A percentile compares a stretch with the other conserved stretches of the same genome.
Evolutionary conservation across 345 rosid genomes (phyloP).

Genomic region (Schrenkiella parvula): DNA sequence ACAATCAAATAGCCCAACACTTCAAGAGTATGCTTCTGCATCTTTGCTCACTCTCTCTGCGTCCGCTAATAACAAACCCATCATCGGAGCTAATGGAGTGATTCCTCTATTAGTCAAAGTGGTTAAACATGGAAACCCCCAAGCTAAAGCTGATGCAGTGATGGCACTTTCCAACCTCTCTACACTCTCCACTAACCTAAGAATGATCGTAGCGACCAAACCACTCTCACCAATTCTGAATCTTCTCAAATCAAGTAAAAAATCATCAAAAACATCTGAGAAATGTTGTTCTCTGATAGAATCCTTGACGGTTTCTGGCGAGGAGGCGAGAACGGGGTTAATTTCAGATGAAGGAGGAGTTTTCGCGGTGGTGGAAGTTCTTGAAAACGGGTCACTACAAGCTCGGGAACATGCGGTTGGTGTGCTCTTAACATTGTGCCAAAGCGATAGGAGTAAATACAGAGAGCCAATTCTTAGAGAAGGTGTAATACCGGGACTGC

Average conservation of each 20-base stretch:
- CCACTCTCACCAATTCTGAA: conserved; percentile 57
- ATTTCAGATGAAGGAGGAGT: conserved; percentile 78
- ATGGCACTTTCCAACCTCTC: conserved; percentile 85
- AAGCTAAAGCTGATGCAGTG: conserved; percentile 56
- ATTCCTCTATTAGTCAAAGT: conserved; percentile 77
- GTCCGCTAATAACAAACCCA: conserved; percentile 67
- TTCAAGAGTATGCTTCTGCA: conserved; percentile 82
- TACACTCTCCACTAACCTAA: conserved; percentile 48
- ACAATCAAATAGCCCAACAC: conserved; percentile 47
- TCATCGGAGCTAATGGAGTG: conserved; percentile 69
- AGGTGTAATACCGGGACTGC: conserved; percentile 96
- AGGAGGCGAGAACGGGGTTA: conserved; percentile 53
- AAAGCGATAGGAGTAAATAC: conserved; percentile 81
- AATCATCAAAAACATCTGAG: conserved; percentile 80
- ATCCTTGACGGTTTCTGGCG: conserved; percentile 70
- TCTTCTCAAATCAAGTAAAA: conserved; percentile 67
- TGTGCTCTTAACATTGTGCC: conserved; percentile 66
- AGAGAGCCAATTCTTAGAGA: conserved; percentile 89
- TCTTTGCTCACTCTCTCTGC: conserved; percentile 88
- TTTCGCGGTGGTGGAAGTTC: conserved; percentile 74
- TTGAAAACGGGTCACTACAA: conserved; percentile 81
- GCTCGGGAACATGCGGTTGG: conserved; percentile 89
- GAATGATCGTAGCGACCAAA: conserved; percentile 45
- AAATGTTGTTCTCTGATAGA: conserved; percentile 80
- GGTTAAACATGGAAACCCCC: conserved; percentile 64